Base-by-base conservation (phyloP, 208 protist genomes). In the Vickermania spadyakhi region DNA sequence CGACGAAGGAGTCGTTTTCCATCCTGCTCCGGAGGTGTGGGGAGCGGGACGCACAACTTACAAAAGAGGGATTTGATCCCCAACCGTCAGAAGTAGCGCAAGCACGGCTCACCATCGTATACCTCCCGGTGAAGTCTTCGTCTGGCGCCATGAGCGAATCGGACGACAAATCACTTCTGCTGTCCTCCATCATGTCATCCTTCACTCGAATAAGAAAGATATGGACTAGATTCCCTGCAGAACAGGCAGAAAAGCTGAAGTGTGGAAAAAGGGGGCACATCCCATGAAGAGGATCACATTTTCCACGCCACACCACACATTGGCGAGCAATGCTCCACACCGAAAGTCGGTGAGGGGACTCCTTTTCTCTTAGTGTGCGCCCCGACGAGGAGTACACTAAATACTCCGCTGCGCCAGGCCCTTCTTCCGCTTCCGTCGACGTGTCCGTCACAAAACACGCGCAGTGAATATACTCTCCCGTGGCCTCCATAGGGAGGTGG, bases 301-400 rank as follows among this genome's bases (percentile, higher is more conserved):
- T 73, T 14, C 87, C 87, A 0, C 84, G 79, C 84, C 87, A 94
- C 7, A 94, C 64, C 21, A 91, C 64, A 22, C 60, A 36, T 13
- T 49, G 27, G 0, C 65, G 52, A 7, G 70, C 28, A 3, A 87
- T 45, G 31, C 74, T 62, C 81, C 81, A 91, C 22, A 94, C 56
- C 1, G 75, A 86, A 5, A 94, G 72, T 2, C 77, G 69, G 52
- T 77, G 58, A 21, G 81, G 69, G 14, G 62, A 45, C 23, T 61
- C 56, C 49, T 71, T 66, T 1, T 67, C 64, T 31, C 3, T 4
- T 49, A 2, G 52, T 5, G 52, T n/a, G 22, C 70, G 74, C 2
- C 68, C 77, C 2, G 76, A 64, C n/a, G 83, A 89, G 18, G 86
- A 94, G 45, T 81, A 78, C 26, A 84, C 75, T 13, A 94, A 53